Conservation (phyloP, 805 yeast genomes). For the Cyberlindnera bimundalis region DNA sequence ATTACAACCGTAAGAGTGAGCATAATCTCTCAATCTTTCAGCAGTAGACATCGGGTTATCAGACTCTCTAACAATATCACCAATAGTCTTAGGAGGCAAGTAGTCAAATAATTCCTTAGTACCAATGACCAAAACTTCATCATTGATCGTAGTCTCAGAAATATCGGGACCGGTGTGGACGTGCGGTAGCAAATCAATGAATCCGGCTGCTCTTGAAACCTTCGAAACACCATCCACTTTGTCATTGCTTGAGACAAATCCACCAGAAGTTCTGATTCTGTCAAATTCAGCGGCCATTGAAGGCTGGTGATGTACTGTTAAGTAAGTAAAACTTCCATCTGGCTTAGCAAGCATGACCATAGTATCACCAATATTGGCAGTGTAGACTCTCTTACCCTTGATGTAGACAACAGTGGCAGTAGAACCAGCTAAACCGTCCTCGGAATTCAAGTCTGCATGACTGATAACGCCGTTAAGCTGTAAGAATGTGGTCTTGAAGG, state of each 20-base stretch:
- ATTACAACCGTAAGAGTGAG: slow-evolving; percentile 84
- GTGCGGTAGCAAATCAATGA: slow-evolving; percentile 80
- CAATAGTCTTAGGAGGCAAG: slow-evolving; percentile 79
- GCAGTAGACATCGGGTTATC: slow-evolving; percentile 90
- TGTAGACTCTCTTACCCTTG: slow-evolving; percentile 62
- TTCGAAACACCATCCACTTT: slow-evolving; percentile 78
- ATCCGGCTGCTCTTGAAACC: slow-evolving; percentile 91
- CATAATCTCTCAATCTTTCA: slow-evolving; percentile 88
- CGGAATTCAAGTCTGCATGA: slow-evolving; percentile 49
- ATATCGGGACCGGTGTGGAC: slow-evolving; percentile 86
- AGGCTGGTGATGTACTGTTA: slow-evolving; percentile 83
- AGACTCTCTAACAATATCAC: slow-evolving; percentile 80
- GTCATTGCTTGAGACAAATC: slow-evolving; percentile 81
- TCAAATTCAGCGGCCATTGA: slow-evolving; percentile 74
- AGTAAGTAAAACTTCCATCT: slow-evolving; percentile 73
- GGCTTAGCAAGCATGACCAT: slow-evolving; percentile 74
- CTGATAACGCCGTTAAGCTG: slow-evolving; percentile 72
- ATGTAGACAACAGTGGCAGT: slow-evolving; percentile 80
- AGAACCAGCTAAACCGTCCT: slow-evolving; percentile 78
- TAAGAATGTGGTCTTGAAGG: slow-evolving; percentile 78
- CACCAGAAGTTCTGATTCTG: slow-evolving; percentile 87
- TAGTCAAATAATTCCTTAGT: slow-evolving; percentile 83
- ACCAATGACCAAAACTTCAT: slow-evolving; percentile 82
- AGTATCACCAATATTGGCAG: slow-evolving; percentile 91
- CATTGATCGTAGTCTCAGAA: slow-evolving; percentile 57